Evolutionary conservation across 768 basidiomycete species (phyloP).

Genomic region (Russula dissimulans): DNA sequence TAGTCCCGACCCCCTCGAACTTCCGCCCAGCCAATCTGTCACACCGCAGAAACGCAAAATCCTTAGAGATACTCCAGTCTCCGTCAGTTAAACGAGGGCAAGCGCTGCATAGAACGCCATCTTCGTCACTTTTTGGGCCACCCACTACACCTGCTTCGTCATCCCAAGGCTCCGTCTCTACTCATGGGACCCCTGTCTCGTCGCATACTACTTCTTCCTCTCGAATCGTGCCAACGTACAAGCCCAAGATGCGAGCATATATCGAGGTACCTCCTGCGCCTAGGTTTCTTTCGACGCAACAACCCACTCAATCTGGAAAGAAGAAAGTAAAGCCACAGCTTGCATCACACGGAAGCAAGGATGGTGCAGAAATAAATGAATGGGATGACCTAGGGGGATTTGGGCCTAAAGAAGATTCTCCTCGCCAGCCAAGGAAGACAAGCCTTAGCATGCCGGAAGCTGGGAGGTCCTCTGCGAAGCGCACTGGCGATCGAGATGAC

Average conservation of each 20-base stretch:
- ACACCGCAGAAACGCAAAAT: constrained; percentile 72
- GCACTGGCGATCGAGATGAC: constrained; percentile 70
- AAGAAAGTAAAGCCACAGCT: background rate
- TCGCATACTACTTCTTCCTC: background rate
- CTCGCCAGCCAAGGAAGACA: constrained; percentile 29
- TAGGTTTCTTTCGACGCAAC: constrained; percentile 17
- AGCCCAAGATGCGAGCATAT: constrained; percentile 23
- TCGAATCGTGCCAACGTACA: constrained; percentile 14
- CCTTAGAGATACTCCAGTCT: constrained; percentile 46
- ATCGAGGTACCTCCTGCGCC: constrained; percentile 26
- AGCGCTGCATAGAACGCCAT: constrained; percentile 20
- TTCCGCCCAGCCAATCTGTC: constrained; percentile 22
- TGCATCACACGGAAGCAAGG: background rate
- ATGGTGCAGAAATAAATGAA: constrained; percentile 13
- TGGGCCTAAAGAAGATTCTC: constrained; percentile 34
- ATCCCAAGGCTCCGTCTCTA: constrained; percentile 11
- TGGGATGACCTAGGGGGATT: constrained; percentile 23
- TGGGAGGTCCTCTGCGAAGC: constrained; percentile 42
- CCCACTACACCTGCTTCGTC: constrained; percentile 16
- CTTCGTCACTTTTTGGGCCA: constrained; percentile 5
- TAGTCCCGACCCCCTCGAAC: constrained; percentile 24
- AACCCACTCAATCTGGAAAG: constrained; percentile 11
- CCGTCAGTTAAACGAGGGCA: constrained; percentile 56
- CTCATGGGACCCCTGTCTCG: constrained; percentile 1
- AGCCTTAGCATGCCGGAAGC: constrained; percentile 25